Conservation (phyloP, 192 early-diverging fungal species). For the Chytriomyces sp. region DNA sequence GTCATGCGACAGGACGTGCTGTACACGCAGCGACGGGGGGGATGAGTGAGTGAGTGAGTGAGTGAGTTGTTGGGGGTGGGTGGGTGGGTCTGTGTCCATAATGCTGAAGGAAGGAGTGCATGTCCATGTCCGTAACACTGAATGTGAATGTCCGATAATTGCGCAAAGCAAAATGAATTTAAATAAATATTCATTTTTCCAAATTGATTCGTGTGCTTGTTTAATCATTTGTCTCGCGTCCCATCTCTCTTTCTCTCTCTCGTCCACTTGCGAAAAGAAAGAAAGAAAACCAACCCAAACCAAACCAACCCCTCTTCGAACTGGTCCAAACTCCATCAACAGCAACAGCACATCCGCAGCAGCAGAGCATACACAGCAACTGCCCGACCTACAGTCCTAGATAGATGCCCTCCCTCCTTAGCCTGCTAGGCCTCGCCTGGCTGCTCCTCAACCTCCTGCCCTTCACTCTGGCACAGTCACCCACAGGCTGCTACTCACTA, state of each 20-base stretch:
- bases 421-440: not conserved
- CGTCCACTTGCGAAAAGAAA: too few relatives aligned
- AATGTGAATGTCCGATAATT: too few relatives aligned
- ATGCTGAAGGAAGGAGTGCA: too few relatives aligned
- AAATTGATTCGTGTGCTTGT: too few relatives aligned
- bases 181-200: too few relatives aligned
- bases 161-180: too few relatives aligned
- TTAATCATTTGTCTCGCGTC: too few relatives aligned
- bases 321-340: not conserved
- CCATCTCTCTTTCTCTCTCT: too few relatives aligned
- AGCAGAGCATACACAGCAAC: not conserved
- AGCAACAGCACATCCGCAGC: not conserved
- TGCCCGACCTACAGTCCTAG: not conserved
- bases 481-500: constrained; percentile 1
- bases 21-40: not conserved
- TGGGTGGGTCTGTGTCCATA: not conserved
- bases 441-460: not conserved
- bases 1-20: not conserved
- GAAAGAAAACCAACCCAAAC: not conserved
- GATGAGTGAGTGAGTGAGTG: not conserved
- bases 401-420: not conserved
- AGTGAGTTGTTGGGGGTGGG: too few relatives aligned
- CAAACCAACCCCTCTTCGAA: not conserved
- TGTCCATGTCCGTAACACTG: not conserved
- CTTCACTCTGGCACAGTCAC: not conserved